Conservation (phyloP, 108 stramenopile genomes). For the Fragilaria crotonensis region DNA sequence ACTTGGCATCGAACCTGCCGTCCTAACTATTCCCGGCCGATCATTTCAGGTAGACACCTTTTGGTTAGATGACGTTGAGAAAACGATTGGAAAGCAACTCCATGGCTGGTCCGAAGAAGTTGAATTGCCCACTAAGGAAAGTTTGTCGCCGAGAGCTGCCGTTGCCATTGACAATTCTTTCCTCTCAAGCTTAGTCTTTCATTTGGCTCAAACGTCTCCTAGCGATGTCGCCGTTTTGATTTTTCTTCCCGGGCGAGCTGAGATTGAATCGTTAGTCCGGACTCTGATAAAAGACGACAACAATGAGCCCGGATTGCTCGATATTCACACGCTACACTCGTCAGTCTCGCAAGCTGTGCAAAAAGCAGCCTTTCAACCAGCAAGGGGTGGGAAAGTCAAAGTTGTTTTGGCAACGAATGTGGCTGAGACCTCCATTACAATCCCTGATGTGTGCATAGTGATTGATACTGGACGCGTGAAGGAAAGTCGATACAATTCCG, state of each 20-base stretch:
- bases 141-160: conserved; percentile 33
- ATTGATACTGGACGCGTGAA: conserved; percentile 78
- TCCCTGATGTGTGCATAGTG: conserved; percentile 53
- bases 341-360: conserved; percentile 58
- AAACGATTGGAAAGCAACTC: conserved; percentile 11
- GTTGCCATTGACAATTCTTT: conserved; percentile 40
- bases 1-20: conserved; percentile 6
- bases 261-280: conserved; percentile 47
- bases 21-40: conserved; percentile 42
- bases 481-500: conserved; percentile 68
- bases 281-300: conserved; percentile 18
- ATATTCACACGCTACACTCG: conserved; percentile 66
- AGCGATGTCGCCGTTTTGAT: conserved; percentile 71
- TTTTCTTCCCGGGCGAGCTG: conserved; percentile 83
- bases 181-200: conserved; percentile 23
- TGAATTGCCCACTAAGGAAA: not conserved
- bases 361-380: conserved; percentile 50
- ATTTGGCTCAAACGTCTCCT: not conserved
- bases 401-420: conserved; percentile 85
- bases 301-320: conserved; percentile 16
- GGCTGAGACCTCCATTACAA: conserved; percentile 73
- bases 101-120: not conserved
- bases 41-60: conserved; percentile 41
- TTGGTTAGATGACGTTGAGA: conserved; percentile 46
- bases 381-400: conserved; percentile 51